Conservation (phyloP, 495 filamentous ascomycete species). For the Emericellopsis terricola region DNA sequence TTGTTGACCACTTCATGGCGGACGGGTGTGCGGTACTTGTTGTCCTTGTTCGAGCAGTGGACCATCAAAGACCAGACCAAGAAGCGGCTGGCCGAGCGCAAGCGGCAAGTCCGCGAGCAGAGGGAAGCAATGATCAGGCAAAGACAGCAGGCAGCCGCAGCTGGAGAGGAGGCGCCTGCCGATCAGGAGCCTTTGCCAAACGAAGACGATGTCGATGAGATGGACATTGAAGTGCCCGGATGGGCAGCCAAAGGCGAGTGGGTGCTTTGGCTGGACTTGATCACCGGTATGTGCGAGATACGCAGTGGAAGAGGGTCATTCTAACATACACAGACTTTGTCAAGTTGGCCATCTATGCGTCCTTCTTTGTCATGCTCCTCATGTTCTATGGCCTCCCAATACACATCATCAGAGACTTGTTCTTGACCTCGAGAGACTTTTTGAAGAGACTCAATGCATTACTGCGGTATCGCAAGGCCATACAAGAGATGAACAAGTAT, state of each 20-base stretch:
- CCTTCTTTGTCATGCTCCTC: conserved; percentile 85
- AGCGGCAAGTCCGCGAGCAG: conserved; percentile 33
- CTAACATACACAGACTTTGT: conserved; percentile 72
- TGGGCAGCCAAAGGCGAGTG: conserved; percentile 96
- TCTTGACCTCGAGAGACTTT: conserved; percentile 84
- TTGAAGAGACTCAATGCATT: conserved; percentile 74
- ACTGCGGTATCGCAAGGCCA: conserved; percentile 71
- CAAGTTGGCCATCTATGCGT: conserved; percentile 72
- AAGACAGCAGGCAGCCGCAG: conserved; percentile 31
- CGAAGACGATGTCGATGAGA: conserved; percentile 72
- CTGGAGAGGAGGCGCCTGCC: conserved; percentile 18
- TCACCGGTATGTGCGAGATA: conserved; percentile 41
- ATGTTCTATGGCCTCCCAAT: conserved; percentile 90
- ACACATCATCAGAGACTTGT: conserved; percentile 89
- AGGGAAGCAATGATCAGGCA: conserved; percentile 46
- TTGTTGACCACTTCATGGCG: conserved; percentile 63
- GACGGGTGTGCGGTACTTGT: conserved; percentile 55
- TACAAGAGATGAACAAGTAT: conserved; percentile 80
- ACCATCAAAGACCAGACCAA: conserved; percentile 54
- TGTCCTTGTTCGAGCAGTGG: conserved; percentile 63
- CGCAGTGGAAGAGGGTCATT: too few relatives aligned
- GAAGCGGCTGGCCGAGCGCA: conserved; percentile 42
- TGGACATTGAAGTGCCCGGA: conserved; percentile 83
- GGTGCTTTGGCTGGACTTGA: conserved; percentile 74
- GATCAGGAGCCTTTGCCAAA: conserved; percentile 35